These are phyloP conservation scores for Russula sp. DNA, from an alignment of 768 basidiomycete genomes.

Conservation along the genomic window DNA sequence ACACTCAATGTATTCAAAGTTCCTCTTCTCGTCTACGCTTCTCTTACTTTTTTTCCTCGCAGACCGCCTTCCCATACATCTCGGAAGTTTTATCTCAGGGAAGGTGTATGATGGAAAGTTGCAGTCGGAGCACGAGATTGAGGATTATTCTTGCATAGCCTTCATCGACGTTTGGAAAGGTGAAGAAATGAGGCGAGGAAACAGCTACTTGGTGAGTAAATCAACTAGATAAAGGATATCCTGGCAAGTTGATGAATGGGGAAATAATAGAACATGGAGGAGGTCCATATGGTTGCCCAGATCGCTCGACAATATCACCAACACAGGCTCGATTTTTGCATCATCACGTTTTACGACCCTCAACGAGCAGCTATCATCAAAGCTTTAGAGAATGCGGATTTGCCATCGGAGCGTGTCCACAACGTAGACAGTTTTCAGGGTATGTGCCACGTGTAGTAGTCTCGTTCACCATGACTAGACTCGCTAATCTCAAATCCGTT, in stretches of 20 bases:
- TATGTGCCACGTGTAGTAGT: neutral
- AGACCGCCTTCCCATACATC: conserved; percentile 52
- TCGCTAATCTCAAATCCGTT: neutral
- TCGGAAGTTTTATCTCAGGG: conserved; percentile 50
- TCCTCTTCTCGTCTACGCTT: neutral
- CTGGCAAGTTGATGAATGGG: neutral
- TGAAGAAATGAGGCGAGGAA: conserved; percentile 40
- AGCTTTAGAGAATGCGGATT: conserved; percentile 37
- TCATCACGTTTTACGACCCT: conserved; percentile 56
- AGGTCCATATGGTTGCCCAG: conserved; percentile 14
- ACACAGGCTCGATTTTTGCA: conserved; percentile 37
- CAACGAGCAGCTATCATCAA: conserved; percentile 47
- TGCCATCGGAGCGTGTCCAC: conserved; percentile 35
- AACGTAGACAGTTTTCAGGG: conserved; percentile 25
- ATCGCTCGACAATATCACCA: conserved; percentile 11
- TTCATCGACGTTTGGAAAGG: conserved; percentile 47
- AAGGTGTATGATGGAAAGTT: conserved; percentile 44
- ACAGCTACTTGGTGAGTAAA: conserved; percentile 7
- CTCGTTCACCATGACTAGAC: neutral
- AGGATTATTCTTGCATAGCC: conserved; percentile 38
- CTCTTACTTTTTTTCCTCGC: neutral
- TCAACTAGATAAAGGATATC: neutral
- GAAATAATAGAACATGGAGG: conserved; percentile 16
- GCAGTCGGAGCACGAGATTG: conserved; percentile 40
- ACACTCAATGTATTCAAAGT: conserved; percentile 45